Evolutionary conservation across 805 yeast genomes (phyloP), one percentile per base, ranked within the genome.

Genomic region (Lipomyces kockii): DNA sequence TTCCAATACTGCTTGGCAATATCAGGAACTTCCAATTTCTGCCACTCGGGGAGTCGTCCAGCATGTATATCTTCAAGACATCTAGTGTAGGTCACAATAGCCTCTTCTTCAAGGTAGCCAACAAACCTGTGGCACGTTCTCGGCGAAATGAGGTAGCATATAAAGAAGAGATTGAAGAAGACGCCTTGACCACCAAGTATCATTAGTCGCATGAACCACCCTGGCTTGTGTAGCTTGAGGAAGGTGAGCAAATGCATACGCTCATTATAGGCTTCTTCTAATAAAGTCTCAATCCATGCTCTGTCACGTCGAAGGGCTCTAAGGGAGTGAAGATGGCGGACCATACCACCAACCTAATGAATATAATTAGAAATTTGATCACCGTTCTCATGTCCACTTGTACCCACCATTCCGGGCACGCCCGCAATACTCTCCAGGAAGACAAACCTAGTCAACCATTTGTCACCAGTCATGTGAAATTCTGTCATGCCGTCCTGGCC

Each of bases 51-150:
- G 60, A 87, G 78, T 53, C 81, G 77, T 5, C 86, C 86, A 5
- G 76, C 73, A 52, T 85, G 85, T 49, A 84, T 75, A 72, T 89
- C 87, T 51, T 83, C 83, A 39, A 87, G 74, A 56, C 89, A 79
- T 73, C 89, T 86, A 2, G 89, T 80, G 74, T 89, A 89, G 0
- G 93, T 89, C 61, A 83, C 78, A 17, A 89, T 90, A 1, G 92
- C 92, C 75, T 89, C 92, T 74, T 89, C 93, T 76, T 89, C 93
- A 61, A 89, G 79, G 74, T 89, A 89, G 1, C 93, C 93, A 58
- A 89, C 93, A 75, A 89, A 89, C 67, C 93, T 79, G 72, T 89
- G 93, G 73, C 92, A 89, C 52, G 86, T 83, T 56, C 83, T 81
- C 12, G 93, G 93, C 60, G 83, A 80, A 32, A 84, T 65, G 59